Conservation (phyloP, 1,139 yeast species). For the Yamadazyma membranifaciens region DNA sequence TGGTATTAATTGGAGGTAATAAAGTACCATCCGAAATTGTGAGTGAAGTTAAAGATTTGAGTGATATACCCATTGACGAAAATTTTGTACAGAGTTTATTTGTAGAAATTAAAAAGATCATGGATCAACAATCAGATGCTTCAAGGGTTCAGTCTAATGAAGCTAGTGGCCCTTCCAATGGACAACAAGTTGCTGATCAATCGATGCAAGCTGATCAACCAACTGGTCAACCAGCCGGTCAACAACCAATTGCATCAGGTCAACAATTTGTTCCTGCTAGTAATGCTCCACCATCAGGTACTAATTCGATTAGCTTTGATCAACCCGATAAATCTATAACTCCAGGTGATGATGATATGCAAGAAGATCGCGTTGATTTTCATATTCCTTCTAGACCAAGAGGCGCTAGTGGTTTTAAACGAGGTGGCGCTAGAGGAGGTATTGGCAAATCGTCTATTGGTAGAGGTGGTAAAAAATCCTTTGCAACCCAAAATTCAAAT, state of each 20-base stretch:
- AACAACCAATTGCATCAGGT: neutral
- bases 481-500: conserved; percentile 35
- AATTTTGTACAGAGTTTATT: conserved; percentile 52
- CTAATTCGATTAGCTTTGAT: neutral
- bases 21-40: conserved; percentile 65
- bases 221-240: neutral
- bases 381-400: conserved; percentile 14
- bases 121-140: conserved; percentile 13
- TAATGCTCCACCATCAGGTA: neutral
- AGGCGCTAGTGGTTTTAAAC: conserved; percentile 1
- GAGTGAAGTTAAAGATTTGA: conserved; percentile 60
- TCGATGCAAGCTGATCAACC: conserved; percentile 5
- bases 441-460: conserved; percentile 12
- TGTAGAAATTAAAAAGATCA: conserved; percentile 49
- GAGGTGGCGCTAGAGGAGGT: conserved; percentile 12
- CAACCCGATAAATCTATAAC: neutral
- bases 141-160: conserved; percentile 14
- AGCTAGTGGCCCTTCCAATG: conserved; percentile 3
- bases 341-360: conserved; percentile 12
- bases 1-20: conserved; percentile 69
- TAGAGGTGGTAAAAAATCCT: conserved; percentile 19
- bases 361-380: conserved; percentile 16
- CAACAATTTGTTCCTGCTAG: too few species aligned
- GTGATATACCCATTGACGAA: conserved; percentile 61
- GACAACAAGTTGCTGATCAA: conserved; percentile 16